Base-by-base conservation (phyloP, 768 basidiomycete genomes). In the Leccinum variicolor region DNA sequence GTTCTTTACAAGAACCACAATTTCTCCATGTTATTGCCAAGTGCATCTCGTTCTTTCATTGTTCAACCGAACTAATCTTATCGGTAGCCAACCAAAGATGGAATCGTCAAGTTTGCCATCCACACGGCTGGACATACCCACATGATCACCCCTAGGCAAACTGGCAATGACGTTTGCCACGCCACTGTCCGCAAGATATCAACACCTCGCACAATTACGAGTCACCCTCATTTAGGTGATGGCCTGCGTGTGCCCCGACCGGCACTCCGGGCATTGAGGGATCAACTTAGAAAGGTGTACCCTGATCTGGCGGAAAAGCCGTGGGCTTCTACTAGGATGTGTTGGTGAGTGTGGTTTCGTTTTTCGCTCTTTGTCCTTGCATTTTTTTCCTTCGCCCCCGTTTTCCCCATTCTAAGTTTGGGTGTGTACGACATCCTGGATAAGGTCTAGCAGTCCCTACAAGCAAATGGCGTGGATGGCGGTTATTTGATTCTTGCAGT, bases 281-380 rank as follows among this genome's bases (percentile, higher is more conserved):
- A 69, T 3, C 71, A 77, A 10, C 71, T 96, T 11, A 68, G 73
- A 19, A 67, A 73, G 31, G 75, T 93, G 25, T 94, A 89, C 73
- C 96, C 95, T 25, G 84, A 84, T 51, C 78, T 98, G 47, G 89
- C 84, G 6, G 73, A 83, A 62, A 89, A 85, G 69, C 81, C 89
- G 0, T 90, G 94, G 66, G 68, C 73, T 29, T 76, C 76, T 7
- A 95, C 94, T 11, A 75, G 95, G 58, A 71, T 98, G 61, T 98
- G 95, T 74, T 98, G 95, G 95, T 92, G 67, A 69, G 47, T n/a
- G 83, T 70, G 10, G 11, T 10, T 36, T 56, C 14, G 14, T 31
- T 52, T 29, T 11, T 31, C 23, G 15, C 14, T 36, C 2, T 13
- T 26, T 29, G 13, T 50, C 25, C 7, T 41, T 49, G 31, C 15